These are phyloP conservation scores for Rosellinia necatrix DNA, from an alignment of 2,329 filamentous ascomycete genomes.

Conservation along the genomic window DNA sequence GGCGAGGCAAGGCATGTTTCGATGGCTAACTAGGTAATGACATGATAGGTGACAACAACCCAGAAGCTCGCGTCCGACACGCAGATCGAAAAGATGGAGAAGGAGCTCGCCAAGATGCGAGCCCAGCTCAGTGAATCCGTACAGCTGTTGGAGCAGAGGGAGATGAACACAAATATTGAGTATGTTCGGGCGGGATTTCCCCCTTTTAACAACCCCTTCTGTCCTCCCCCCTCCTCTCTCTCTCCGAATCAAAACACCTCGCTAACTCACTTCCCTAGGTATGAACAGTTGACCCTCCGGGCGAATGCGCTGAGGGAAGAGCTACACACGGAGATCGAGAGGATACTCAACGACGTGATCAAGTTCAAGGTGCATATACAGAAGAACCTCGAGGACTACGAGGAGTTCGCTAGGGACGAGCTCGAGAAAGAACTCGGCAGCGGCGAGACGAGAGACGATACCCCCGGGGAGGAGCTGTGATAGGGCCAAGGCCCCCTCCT, in stretches of 20 bases:
- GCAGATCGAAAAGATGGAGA: constrained; percentile 98
- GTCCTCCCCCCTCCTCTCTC: not conserved
- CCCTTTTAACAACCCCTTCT: not conserved
- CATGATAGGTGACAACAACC: constrained; percentile 64
- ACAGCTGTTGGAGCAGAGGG: constrained; percentile 88
- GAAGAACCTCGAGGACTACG: constrained; percentile 89
- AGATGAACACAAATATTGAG: constrained; percentile 97
- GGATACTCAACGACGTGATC: constrained; percentile 95
- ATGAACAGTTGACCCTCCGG: constrained; percentile 87
- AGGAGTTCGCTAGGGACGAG: constrained; percentile 90
- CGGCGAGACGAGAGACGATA: constrained; percentile 63
- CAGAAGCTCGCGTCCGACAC: constrained; percentile 88
- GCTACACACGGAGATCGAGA: constrained; percentile 95
- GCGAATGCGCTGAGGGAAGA: constrained; percentile 89
- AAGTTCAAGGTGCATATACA: constrained; percentile 98
- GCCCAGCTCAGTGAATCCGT: constrained; percentile 82
- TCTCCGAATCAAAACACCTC: not conserved
- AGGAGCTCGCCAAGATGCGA: constrained; percentile 93
- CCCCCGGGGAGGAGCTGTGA: constrained; percentile 53
- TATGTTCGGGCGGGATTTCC: constrained; percentile 51
- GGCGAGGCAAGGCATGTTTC: not conserved
- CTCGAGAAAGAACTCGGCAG: constrained; percentile 83
- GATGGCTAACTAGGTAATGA: constrained; percentile 22
- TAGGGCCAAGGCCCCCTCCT: not conserved
- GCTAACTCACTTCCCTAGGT: constrained; percentile 53